Conservation (phyloP, 352 stramenopile species). For the Phytopythium mirpurense region DNA sequence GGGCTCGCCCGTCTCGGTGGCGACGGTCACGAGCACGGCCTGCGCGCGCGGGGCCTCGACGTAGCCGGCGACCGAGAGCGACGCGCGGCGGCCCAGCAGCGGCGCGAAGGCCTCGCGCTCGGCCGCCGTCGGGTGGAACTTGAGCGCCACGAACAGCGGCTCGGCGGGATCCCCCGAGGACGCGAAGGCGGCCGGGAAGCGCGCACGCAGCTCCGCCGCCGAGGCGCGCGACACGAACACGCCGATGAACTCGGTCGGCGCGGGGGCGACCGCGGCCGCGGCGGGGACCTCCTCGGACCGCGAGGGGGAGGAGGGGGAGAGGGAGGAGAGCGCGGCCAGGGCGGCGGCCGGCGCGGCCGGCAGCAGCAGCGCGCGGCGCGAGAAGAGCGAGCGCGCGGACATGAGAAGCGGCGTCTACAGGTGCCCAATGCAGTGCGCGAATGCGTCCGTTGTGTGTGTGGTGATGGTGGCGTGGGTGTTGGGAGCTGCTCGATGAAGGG, state of each 20-base stretch:
- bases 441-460: too few species aligned
- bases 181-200: slow-evolving; percentile 55
- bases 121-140: slow-evolving; percentile 62
- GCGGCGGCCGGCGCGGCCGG: slow-evolving; percentile 15
- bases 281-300: slow-evolving; percentile 11
- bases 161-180: slow-evolving; percentile 12
- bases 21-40: slow-evolving; percentile 62
- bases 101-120: slow-evolving; percentile 74
- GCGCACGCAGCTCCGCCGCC: slow-evolving; percentile 33
- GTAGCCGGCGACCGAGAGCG: slow-evolving; percentile 60
- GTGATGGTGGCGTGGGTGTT: too few species aligned
- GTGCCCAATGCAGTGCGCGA: too few species aligned
- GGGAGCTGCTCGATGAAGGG: too few species aligned
- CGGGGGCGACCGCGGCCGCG: neutral
- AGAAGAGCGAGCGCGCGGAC: slow-evolving; percentile 12
- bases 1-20: slow-evolving; percentile 57
- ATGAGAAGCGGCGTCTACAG: too few species aligned
- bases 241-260: slow-evolving; percentile 61
- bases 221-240: slow-evolving; percentile 68
- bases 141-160: slow-evolving; percentile 68
- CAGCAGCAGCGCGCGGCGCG: slow-evolving; percentile 19
- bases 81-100: slow-evolving; percentile 48
- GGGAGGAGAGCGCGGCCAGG: neutral
- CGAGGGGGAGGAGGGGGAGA: neutral
- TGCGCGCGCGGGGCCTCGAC: slow-evolving; percentile 65